A percentile compares a stretch with the other conserved stretches of the same genome.
phyloP scores from a whole-genome alignment of 768 basidiomycete genomes.

The Amanita rubescens region DNA sequence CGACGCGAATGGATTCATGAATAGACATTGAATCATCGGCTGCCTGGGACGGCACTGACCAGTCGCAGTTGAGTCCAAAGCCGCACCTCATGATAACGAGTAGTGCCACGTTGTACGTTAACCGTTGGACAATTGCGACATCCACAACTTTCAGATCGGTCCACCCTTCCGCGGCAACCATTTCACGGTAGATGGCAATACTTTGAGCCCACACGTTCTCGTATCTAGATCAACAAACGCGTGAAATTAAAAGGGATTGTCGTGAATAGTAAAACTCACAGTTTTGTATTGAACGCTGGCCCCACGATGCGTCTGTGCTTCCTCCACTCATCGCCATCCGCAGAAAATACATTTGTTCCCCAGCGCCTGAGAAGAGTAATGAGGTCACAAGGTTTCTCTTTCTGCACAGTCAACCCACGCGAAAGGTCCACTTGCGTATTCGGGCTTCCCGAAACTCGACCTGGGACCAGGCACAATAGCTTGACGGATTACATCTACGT shows the following conservation, averaged over 20 bases:
- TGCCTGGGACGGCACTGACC: slow-evolving; percentile 29
- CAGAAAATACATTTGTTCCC: slow-evolving; percentile 39
- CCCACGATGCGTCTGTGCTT: slow-evolving; percentile 38
- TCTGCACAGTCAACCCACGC: slow-evolving; percentile 19
- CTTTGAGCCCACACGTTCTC: slow-evolving; percentile 35
- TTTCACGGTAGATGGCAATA: slow-evolving; percentile 27
- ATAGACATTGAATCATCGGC: slow-evolving; percentile 31
- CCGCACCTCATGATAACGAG: slow-evolving; percentile 38
- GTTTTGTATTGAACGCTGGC: slow-evolving; percentile 34
- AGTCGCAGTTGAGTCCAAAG: slow-evolving; percentile 37
- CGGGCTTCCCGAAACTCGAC: slow-evolving; percentile 33
- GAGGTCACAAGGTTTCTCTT: not conserved
- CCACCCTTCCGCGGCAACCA: slow-evolving; percentile 32
- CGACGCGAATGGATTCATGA: slow-evolving; percentile 28
- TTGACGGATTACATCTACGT: slow-evolving; percentile 40
- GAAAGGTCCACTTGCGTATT: slow-evolving; percentile 21
- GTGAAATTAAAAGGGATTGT: not conserved
- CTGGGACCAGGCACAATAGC: slow-evolving; percentile 32
- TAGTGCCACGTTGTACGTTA: slow-evolving; percentile 18
- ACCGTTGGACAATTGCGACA: slow-evolving; percentile 14
- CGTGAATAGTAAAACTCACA: slow-evolving; percentile 20
- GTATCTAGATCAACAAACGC: slow-evolving; percentile 23
- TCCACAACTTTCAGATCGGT: slow-evolving; percentile 14
- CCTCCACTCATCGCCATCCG: slow-evolving; percentile 37
- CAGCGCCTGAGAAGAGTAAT: slow-evolving; percentile 13